Evolutionary conservation across 441 rosid genomes (phyloP), one percentile per base, ranked within the genome.

Genomic region (Viola pubescens): DNA sequence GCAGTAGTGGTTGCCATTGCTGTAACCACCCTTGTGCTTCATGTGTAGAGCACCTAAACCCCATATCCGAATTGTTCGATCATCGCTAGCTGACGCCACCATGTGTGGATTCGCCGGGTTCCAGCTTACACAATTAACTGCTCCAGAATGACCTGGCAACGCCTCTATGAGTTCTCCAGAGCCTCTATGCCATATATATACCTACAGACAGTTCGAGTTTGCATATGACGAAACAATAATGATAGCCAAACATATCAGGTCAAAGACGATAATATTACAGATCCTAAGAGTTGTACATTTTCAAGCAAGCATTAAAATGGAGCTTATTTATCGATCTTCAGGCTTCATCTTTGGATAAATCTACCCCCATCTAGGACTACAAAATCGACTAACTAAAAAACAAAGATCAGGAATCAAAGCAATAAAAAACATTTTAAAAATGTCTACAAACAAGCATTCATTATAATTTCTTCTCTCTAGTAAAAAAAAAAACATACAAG

Each of bases 21-120:
- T 68, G 38, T 67, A 73, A 9, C 46, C 47, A 9, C 56, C 65
- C 63, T 59, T 72, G 57, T 52, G 74, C 65, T 70, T 78, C 49
- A 45, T 37, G 10, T 57, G 60, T 14, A 70, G 48, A 37, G 67
- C 71, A 45, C 62, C 70, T 59, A 81, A 59, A 48, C 86, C 86
- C 86, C 86, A 81, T 65, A 79, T 76, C 64, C 86, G 75, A 45
- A 81, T 73, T 1, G 83, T 81, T 1, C 77, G 75, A 26, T 81
- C 86, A 13, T 81, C 86, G 37, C 86, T 81, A 12, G 73, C 83
- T 3, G 86, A 81, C 5, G 86, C 86, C 70, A 81, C 62, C 81
- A 81, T 78, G 62, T 78, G 82, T 1, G 70, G 79, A 56, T 81
- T 74, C 43, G 65, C 53, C 5, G 85, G 85, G 51, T 72, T 81